phyloP scores from a whole-genome alignment of 495 filamentous ascomycete genomes.

The Cercophora samala region DNA sequence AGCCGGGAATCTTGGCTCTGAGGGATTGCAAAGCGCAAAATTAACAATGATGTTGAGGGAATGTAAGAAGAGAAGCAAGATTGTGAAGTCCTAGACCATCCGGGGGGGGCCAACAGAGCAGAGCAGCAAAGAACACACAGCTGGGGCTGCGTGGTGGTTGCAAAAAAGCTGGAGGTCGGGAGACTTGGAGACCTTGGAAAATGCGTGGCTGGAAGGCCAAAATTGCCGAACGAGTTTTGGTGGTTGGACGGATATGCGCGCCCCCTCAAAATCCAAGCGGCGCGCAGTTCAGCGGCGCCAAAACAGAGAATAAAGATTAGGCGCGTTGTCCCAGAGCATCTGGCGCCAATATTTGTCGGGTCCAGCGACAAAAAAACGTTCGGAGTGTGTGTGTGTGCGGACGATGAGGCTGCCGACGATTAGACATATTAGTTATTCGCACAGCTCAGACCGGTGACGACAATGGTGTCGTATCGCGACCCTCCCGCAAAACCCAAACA shows the following conservation, averaged over 20 bases:
- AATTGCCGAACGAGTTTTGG: slow-evolving; percentile 14
- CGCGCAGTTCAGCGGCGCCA: slow-evolving; percentile 11
- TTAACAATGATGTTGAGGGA: slow-evolving; percentile 7
- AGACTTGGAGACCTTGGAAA: slow-evolving; percentile 14
- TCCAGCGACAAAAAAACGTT: slow-evolving; percentile 27
- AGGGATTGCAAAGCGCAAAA: slow-evolving; percentile 14
- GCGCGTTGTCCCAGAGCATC: slow-evolving; percentile 16
- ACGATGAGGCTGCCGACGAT: slow-evolving; percentile 9
- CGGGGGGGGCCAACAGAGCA: not conserved
- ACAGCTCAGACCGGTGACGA: slow-evolving; percentile 12
- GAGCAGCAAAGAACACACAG: not conserved
- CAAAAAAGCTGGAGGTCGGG: slow-evolving; percentile 32
- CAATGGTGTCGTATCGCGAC: not conserved
- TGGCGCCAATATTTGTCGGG: slow-evolving; percentile 20
- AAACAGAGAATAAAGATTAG: slow-evolving; percentile 13
- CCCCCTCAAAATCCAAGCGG: slow-evolving; percentile 3
- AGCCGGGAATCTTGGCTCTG: slow-evolving; percentile 14
- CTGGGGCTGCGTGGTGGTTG: slow-evolving; percentile 19
- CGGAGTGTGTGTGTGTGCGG: slow-evolving; percentile 7
- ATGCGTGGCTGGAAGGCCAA: slow-evolving; percentile 32
- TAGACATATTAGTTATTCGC: slow-evolving; percentile 9
- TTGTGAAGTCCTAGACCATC: slow-evolving; percentile 9
- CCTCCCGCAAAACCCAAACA: slow-evolving; percentile 11
- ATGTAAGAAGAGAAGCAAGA: slow-evolving; percentile 16
- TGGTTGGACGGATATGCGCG: slow-evolving; percentile 4